A percentile compares a stretch with the other conserved stretches of the same genome.
Conservation (phyloP, 2,329 filamentous ascomycete species). For the Alternaria viburni region DNA sequence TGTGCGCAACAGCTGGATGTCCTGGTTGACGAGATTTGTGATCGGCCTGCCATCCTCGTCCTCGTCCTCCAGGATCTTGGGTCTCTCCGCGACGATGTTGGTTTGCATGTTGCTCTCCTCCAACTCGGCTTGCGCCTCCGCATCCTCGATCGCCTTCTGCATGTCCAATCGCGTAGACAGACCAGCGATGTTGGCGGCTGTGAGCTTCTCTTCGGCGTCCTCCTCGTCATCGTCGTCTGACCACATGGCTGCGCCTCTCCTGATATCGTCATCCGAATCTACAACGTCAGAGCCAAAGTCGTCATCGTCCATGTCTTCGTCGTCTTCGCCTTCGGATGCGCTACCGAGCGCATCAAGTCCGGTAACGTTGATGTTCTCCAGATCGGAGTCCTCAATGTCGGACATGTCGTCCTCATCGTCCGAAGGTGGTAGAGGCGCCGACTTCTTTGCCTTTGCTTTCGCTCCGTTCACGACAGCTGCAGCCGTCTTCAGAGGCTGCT, state of each 20-base stretch:
- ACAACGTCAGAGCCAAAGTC: constrained; percentile 51
- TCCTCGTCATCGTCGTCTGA: constrained; percentile 97
- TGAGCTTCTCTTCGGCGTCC: constrained; percentile 86
- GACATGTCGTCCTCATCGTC: constrained; percentile 37
- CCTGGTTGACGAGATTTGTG: constrained; percentile 72
- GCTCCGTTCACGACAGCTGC: constrained; percentile 50
- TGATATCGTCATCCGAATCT: constrained; percentile 67
- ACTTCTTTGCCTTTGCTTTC: constrained; percentile 42
- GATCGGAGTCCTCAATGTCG: constrained; percentile 31
- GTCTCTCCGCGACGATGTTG: constrained; percentile 77
- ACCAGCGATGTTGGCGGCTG: constrained; percentile 94
- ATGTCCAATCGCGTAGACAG: constrained; percentile 84
- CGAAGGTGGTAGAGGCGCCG: constrained; percentile 34
- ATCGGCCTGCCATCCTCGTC: constrained; percentile 64
- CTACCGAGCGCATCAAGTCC: constrained; percentile 50
- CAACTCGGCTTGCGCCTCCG: constrained; percentile 83
- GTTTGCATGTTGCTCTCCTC: constrained; percentile 87
- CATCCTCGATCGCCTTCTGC: constrained; percentile 77
- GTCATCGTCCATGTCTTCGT: constrained; percentile 49
- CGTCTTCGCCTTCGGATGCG: constrained; percentile 45
- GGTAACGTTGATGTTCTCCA: constrained; percentile 43
- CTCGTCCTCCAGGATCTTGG: constrained; percentile 67
- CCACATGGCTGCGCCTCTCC: constrained; percentile 71
- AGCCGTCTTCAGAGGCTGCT: constrained; percentile 38
- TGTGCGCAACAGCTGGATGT: constrained; percentile 85